Base-by-base conservation (phyloP, 2,329 filamentous ascomycete genomes). In the Cylindrodendrum hubeiense region DNA sequence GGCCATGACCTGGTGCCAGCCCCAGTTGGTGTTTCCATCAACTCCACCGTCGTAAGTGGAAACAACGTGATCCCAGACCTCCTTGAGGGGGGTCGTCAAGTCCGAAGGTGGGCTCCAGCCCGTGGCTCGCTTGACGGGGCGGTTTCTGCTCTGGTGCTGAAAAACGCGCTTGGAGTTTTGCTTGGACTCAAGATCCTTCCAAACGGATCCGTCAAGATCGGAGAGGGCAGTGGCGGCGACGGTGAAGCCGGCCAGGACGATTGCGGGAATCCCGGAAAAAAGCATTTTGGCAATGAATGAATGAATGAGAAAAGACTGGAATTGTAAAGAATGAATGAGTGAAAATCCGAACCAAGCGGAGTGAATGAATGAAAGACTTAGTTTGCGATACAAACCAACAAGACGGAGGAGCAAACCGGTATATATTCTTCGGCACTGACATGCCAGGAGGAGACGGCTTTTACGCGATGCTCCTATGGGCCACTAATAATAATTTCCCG, bases 1-100 rank as follows among this genome's bases (percentile, higher is more conserved):
- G 28, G 72, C 75, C 30, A 77, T 75, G 46, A 78, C 61, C 60
- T 76, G 76, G 10, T 78, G 71, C 70, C 74, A 77, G 17, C 75
- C 74, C 55, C 73, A 76, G 69, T 76, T 78, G 44, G 65, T 67
- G 60, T 76, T 76, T 41, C 63, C 68, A 7, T 60, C 60, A 1
- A 67, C 9, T 10, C 66, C 69, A 1, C 65, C 67, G 0, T 66
- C 67, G 26, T 71, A 71, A 53, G 66, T 69, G 17, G 51, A 60
- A 30, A 57, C 49, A 7, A 67, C 68, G n/a, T 67, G 68, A 3
- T 64, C 39, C 68, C 68, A 71, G 22, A 71, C 69, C 22, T 71
- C 68, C 13, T 49, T 33, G 5, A 71, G 43, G 24, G 68, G 63
- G 33, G 58, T 53, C 8, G 53, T 57, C 10, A 71, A 10, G 19